Evolutionary conservation across 805 yeast species (phyloP), one percentile per base, ranked within the genome.

Genomic region (Teunomyces atbi): DNA sequence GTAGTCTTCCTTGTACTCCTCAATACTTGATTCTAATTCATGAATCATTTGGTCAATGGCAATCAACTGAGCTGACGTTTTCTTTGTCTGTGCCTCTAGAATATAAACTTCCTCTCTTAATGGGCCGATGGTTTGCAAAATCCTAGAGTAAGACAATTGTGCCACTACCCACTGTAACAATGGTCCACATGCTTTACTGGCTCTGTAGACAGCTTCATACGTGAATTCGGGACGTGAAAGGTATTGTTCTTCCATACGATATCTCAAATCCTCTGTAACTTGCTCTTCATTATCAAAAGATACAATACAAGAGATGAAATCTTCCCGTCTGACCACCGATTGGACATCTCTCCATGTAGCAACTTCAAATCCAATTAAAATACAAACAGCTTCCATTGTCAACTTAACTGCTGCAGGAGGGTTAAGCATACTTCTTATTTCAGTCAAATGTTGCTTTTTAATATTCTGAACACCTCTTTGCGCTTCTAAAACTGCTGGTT

Each of bases 161-260:
- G 98, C 97, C 45, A 76, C 75, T 0, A 90, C 91, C 98, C 98
- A 92, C 50, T 83, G 83, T 15, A 86, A 59, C 29, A 92, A 68
- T 0, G 98, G 98, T 0, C 97, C 98, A 68, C 97, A 89, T 0
- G 97, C 97, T 58, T 87, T 89, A 63, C 96, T 86, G 4, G 98
- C 98, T 33, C 97, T 72, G 55, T 86, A 80, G 0, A 89, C 96
- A 0, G 86, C 67, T 41, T 84, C 90, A 55, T 68, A 85, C 34
- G 79, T 88, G 60, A 78, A 91, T 43, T 80, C 84, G 0, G 82
- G 77, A 45, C 82, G 69, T 0, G 83, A 69, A 8, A 91, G 64
- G 56, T 86, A 92, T 1, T 70, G 72, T 1, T 61, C 52, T 33
- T 83, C 82, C 82, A 92, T 81, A 44, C 65, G 71, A 0, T 65